phyloP scores from a whole-genome alignment of 1,284 basidiomycete species.

The Pyrrhoderma noxium region DNA sequence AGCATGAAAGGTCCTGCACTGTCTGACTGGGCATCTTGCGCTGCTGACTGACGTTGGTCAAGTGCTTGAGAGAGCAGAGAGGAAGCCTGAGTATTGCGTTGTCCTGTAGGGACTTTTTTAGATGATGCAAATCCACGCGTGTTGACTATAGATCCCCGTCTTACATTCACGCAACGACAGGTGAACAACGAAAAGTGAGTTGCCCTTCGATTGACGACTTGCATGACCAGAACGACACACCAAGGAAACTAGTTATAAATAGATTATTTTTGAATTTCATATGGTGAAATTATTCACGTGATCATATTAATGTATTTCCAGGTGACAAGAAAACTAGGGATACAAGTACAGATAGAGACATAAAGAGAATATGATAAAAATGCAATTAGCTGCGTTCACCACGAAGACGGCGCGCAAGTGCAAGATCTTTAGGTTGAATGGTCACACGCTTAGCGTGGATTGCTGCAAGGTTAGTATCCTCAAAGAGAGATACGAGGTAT shows the following conservation, averaged over 20 bases:
- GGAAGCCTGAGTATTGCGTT: constrained; percentile 38
- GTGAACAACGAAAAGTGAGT: too few relatives aligned
- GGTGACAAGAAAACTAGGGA: neutral
- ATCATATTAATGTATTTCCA: too few relatives aligned
- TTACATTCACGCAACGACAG: too few relatives aligned
- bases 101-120: constrained; percentile 32
- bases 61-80: constrained; percentile 64
- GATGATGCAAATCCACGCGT: constrained; percentile 6
- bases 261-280: too few relatives aligned
- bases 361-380: neutral
- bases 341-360: constrained; percentile 5
- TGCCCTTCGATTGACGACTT: too few relatives aligned
- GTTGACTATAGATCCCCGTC: too few relatives aligned
- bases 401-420: constrained; percentile 61
- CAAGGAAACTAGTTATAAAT: too few relatives aligned
- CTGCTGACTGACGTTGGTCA: constrained; percentile 45
- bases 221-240: too few relatives aligned
- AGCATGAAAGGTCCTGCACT: constrained; percentile 78
- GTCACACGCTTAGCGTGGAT: constrained; percentile 67
- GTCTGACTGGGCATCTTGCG: constrained; percentile 38
- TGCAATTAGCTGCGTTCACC: constrained; percentile 45
- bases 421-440: constrained; percentile 68
- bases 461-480: constrained; percentile 60
- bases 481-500: constrained; percentile 75
- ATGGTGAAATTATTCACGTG: too few relatives aligned